phyloP scores from a whole-genome alignment of 495 filamentous ascomycete species.

The Tuber aestivum region DNA sequence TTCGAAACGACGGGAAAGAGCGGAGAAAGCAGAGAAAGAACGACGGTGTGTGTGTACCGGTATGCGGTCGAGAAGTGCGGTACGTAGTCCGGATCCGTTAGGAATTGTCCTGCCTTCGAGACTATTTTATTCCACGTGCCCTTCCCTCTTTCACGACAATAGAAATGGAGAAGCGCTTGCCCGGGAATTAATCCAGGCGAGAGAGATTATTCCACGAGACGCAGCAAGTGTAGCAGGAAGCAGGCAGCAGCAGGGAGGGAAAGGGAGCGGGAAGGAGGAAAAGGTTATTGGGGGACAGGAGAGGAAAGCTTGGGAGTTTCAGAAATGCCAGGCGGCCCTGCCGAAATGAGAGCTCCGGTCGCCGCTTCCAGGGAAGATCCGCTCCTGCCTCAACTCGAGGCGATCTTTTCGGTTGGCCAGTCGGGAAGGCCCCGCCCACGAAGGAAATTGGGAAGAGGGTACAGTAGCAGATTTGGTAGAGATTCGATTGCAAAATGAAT shows the following conservation, averaged over 20 bases:
- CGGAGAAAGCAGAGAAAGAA: neutral
- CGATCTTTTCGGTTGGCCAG: neutral
- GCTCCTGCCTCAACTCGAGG: neutral
- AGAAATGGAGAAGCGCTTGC: neutral
- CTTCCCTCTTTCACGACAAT: neutral
- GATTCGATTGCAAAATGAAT: neutral
- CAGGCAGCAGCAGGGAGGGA: neutral
- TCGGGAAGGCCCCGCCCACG: neutral
- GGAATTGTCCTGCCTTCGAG: neutral
- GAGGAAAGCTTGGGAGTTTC: conserved; percentile 1
- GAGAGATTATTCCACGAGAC: neutral
- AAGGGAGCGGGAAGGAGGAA: neutral
- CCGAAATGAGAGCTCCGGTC: conserved; percentile 1
- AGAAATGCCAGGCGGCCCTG: conserved; percentile 3
- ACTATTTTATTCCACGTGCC: neutral
- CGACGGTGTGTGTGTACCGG: neutral
- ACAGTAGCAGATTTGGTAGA: neutral
- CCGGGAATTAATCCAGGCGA: neutral
- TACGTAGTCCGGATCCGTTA: neutral
- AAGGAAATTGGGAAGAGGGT: neutral
- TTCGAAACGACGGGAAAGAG: neutral
- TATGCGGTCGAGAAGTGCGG: neutral
- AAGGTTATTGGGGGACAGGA: neutral
- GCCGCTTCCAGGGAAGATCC: neutral
- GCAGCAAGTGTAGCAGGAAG: neutral